A percentile compares a stretch with the other conserved stretches of the same genome.
Conservation (phyloP, 208 protist species). For the Novymonas esmeraldas region DNA sequence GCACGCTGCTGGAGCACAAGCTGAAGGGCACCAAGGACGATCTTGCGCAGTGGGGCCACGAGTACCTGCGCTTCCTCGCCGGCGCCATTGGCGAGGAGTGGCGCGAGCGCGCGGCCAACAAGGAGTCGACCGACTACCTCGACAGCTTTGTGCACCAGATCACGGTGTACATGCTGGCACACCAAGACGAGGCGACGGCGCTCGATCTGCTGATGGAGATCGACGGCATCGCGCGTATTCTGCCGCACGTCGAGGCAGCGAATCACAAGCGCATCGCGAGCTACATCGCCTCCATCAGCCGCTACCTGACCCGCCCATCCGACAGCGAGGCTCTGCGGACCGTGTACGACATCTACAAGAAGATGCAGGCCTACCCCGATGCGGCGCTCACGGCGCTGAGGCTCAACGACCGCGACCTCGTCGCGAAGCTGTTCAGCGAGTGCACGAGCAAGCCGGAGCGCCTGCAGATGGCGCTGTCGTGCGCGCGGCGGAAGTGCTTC, state of each 20-base stretch:
- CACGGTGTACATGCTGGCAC: conserved; percentile 95
- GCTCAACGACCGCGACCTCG: conserved; percentile 79
- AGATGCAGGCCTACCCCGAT: conserved; percentile 90
- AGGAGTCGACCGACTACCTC: conserved; percentile 84
- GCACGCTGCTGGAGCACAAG: conserved; percentile 95
- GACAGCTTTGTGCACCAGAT: conserved; percentile 93
- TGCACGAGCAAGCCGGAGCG: conserved; percentile 64
- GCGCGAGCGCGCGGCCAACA: conserved; percentile 57
- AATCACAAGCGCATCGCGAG: conserved; percentile 96
- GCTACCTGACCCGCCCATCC: conserved; percentile 96
- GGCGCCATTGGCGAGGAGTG: conserved; percentile 96
- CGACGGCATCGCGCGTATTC: conserved; percentile 91
- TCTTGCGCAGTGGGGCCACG: conserved; percentile 98
- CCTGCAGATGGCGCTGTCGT: conserved; percentile 95
- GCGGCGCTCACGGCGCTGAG: conserved; percentile 91
- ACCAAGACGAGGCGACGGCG: conserved; percentile 98
- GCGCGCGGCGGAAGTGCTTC: conserved; percentile 89
- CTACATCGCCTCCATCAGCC: conserved; percentile 94
- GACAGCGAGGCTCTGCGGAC: conserved; percentile 91
- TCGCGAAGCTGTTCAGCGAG: conserved; percentile 81
- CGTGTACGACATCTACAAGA: conserved; percentile 94
- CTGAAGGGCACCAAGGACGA: conserved; percentile 94
- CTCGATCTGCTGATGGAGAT: conserved; percentile 99
- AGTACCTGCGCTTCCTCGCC: conserved; percentile 97
- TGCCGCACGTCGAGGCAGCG: conserved; percentile 90